These are phyloP conservation scores for Carpinus viminea DNA, from an alignment of 306 rosid species.

Conservation along the genomic window DNA sequence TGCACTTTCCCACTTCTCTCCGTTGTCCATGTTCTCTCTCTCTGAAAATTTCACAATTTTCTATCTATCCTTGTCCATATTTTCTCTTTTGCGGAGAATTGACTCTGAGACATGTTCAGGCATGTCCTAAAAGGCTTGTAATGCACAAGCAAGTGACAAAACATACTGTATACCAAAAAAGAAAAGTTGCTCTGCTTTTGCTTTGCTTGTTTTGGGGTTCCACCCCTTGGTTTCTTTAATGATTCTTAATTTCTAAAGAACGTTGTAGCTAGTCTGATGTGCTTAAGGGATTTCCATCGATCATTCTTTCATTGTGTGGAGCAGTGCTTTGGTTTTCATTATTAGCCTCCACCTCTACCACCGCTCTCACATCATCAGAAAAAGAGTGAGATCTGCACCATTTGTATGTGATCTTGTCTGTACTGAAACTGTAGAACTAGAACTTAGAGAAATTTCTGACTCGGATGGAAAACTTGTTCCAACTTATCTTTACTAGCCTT, in stretches of 20 bases:
- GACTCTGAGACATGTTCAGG: background rate
- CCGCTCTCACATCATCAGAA: background rate
- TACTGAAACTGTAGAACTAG: background rate
- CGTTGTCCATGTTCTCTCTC: background rate
- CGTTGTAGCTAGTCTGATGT: background rate
- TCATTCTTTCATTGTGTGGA: background rate
- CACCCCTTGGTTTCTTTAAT: background rate
- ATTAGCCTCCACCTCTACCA: background rate
- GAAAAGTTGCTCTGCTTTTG: background rate
- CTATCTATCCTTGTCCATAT: background rate
- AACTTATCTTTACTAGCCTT: background rate
- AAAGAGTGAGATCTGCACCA: background rate
- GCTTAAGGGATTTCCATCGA: background rate
- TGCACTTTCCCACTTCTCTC: background rate
- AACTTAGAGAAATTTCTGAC: background rate
- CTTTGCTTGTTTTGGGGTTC: background rate
- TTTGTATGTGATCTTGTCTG: background rate
- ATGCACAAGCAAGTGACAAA: background rate
- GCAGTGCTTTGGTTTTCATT: background rate
- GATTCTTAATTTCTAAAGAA: background rate
- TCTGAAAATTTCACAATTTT: too few relatives aligned
- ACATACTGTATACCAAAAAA: background rate
- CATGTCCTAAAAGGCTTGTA: background rate
- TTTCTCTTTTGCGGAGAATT: background rate
- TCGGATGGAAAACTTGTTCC: background rate